These are phyloP conservation scores for Rhodotorula diobovata DNA, from an alignment of 768 basidiomycete genomes.

Conservation along the genomic window DNA sequence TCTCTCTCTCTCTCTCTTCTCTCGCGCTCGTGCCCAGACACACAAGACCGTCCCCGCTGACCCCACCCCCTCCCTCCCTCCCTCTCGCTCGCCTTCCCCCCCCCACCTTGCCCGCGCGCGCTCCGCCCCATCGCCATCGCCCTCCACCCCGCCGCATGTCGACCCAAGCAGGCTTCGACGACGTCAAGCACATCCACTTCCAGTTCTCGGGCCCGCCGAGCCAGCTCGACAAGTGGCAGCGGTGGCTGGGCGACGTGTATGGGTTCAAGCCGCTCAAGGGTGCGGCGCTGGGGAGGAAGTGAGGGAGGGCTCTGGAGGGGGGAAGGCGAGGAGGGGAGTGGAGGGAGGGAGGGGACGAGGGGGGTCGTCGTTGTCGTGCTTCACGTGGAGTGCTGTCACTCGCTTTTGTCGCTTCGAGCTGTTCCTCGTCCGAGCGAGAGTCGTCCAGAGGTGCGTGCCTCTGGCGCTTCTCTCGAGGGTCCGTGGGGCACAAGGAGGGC, in stretches of 20 bases:
- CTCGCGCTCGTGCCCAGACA: too few relatives aligned
- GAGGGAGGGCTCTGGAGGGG: too few relatives aligned
- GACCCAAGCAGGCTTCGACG: conserved; percentile 52
- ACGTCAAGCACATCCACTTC: conserved; percentile 75
- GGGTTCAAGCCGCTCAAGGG: neutral
- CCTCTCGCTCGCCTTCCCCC: neutral
- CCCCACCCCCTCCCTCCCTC: neutral
- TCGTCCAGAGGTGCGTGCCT: too few relatives aligned
- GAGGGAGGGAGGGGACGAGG: too few relatives aligned
- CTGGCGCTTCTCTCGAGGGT: too few relatives aligned
- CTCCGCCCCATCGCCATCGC: too few relatives aligned
- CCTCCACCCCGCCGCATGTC: too few relatives aligned
- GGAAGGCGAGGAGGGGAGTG: neutral
- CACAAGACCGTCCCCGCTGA: neutral
- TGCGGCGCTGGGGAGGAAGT: neutral
- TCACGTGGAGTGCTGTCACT: too few relatives aligned
- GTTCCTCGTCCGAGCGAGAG: too few relatives aligned
- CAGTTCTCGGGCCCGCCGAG: conserved; percentile 70
- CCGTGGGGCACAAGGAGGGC: too few relatives aligned
- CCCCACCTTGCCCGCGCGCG: neutral
- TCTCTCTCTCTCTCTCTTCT: neutral
- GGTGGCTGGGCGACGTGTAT: conserved; percentile 73
- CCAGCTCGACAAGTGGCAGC: conserved; percentile 66
- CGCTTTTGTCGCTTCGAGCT: too few relatives aligned
- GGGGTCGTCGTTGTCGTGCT: too few relatives aligned